Conservation (phyloP, 176 grass and related monocot genomes). For the Panicum miliaceum region DNA sequence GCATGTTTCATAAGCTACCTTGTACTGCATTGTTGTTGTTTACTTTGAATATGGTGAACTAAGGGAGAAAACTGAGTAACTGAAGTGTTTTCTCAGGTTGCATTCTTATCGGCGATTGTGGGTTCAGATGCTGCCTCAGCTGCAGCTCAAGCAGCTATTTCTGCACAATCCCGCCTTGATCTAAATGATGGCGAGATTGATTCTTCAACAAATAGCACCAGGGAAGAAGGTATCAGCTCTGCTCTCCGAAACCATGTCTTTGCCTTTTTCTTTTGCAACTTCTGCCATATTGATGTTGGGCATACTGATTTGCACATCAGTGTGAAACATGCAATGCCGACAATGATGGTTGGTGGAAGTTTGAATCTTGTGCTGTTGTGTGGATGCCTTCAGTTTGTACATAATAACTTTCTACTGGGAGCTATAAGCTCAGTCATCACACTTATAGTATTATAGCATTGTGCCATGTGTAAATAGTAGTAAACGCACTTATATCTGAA, state of each 20-base stretch:
- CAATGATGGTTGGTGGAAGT: background rate
- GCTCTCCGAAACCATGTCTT: slow-evolving; percentile 4
- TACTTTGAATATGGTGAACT: slow-evolving; percentile 13
- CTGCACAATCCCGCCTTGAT: slow-evolving; percentile 61
- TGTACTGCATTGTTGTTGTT: background rate
- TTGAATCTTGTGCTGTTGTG: background rate
- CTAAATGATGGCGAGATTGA: slow-evolving; percentile 44
- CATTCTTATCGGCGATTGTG: slow-evolving; percentile 88
- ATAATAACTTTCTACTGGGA: background rate
- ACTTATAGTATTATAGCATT: slow-evolving; percentile 5
- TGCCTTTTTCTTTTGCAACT: slow-evolving; percentile 1
- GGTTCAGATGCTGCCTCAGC: slow-evolving; percentile 70
- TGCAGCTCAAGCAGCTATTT: slow-evolving; percentile 79
- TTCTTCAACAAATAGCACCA: slow-evolving; percentile 37
- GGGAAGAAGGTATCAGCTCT: slow-evolving; percentile 66
- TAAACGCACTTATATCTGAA: slow-evolving; percentile 4
- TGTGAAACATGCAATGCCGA: background rate
- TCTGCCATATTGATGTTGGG: slow-evolving; percentile 34
- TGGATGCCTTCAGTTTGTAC: slow-evolving; percentile 6
- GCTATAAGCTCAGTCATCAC: background rate
- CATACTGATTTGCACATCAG: slow-evolving; percentile 24
- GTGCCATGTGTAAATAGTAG: background rate
- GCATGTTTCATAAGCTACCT: slow-evolving; percentile 9
- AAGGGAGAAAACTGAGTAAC: slow-evolving; percentile 25
- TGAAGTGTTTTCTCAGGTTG: slow-evolving; percentile 67